Conservation (phyloP, 1,284 basidiomycete species). For the Austroboletus niveus region DNA sequence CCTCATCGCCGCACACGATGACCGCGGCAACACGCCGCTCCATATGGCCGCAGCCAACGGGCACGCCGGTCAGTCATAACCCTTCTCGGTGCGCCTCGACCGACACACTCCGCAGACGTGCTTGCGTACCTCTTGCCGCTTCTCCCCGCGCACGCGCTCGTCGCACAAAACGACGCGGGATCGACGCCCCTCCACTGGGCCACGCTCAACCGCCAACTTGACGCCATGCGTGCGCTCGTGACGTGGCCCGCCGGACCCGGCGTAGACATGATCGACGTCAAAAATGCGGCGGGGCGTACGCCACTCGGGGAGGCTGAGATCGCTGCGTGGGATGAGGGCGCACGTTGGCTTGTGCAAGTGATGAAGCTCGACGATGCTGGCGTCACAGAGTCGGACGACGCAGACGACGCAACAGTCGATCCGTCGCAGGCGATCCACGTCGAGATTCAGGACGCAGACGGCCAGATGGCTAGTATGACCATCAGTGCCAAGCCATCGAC, state of each 20-base stretch:
- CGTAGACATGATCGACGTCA: slow-evolving; percentile 65
- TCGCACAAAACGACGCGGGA: slow-evolving; percentile 61
- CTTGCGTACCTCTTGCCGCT: slow-evolving; percentile 68
- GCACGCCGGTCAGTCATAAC: slow-evolving; percentile 62
- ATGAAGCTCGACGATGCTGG: slow-evolving; percentile 61
- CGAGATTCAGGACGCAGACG: slow-evolving; percentile 68
- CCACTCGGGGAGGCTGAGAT: slow-evolving; percentile 76
- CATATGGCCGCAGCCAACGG: slow-evolving; percentile 89
- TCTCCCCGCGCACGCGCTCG: slow-evolving; percentile 56
- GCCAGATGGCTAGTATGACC: slow-evolving; percentile 58
- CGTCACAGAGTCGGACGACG: slow-evolving; percentile 23
- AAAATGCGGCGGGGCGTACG: slow-evolving; percentile 66
- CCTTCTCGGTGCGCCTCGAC: background rate
- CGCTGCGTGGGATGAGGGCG: slow-evolving; percentile 76
- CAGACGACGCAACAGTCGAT: slow-evolving; percentile 34
- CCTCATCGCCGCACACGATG: slow-evolving; percentile 62
- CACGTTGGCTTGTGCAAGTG: slow-evolving; percentile 71
- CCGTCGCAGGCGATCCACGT: slow-evolving; percentile 34
- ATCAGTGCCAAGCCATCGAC: slow-evolving; percentile 36
- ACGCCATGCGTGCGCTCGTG: slow-evolving; percentile 65
- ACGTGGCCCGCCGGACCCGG: slow-evolving; percentile 56
- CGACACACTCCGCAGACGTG: slow-evolving; percentile 56
- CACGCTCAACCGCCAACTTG: slow-evolving; percentile 75
- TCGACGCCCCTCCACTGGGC: slow-evolving; percentile 91
- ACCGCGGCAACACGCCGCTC: slow-evolving; percentile 72